Evolutionary conservation across 2,329 filamentous ascomycete species (phyloP), one percentile per base, ranked within the genome.

Genomic region (Didymella glomerata): DNA sequence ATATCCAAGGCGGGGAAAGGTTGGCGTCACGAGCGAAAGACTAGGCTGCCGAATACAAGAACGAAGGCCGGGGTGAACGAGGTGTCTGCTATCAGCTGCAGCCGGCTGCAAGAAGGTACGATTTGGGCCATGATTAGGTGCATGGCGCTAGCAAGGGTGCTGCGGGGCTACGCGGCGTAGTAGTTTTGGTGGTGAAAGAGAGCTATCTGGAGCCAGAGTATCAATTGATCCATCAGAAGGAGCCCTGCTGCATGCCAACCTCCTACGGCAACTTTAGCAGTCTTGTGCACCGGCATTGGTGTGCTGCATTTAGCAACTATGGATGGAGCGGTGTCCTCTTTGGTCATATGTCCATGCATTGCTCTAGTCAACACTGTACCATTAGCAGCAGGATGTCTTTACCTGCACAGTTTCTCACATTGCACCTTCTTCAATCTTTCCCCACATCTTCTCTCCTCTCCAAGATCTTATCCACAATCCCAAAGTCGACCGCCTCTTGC

Each of bases 391-490:
- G 4, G 30, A 30, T 30, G 10, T 11, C 28, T 6, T 30, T 30
- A 30, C 28, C 28, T 30, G 28, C 28, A 10, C 28, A 11, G 9
- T 11, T 8, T 8, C 10, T 30, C 28, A 13, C 2, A 34, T 34
- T 6, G 5, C n/a, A n/a, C 9, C 6, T 27, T 41, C 72, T 64
- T 50, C 69, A 72, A 32, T 73, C 68, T 47, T 76, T 79, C 48
- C 81, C 79, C 30, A 76, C 74, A 20, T 80, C 80, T 24, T 81
- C 80, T 68, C 91, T 84, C 80, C 85, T 85, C 46, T 88, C 76
- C 68, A 99, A 74, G 61, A 99, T 93, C 79, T 94, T 88, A 76
- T 99, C 95, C 62, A 99, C 88, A 68, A 99, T 91, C 0, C 95
- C 95, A 78, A 96, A 85, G 49, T 96, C 92, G 70, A 92, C 82